Conservation (phyloP, 2,329 filamentous ascomycete species). For the Alternaria burnsii region DNA sequence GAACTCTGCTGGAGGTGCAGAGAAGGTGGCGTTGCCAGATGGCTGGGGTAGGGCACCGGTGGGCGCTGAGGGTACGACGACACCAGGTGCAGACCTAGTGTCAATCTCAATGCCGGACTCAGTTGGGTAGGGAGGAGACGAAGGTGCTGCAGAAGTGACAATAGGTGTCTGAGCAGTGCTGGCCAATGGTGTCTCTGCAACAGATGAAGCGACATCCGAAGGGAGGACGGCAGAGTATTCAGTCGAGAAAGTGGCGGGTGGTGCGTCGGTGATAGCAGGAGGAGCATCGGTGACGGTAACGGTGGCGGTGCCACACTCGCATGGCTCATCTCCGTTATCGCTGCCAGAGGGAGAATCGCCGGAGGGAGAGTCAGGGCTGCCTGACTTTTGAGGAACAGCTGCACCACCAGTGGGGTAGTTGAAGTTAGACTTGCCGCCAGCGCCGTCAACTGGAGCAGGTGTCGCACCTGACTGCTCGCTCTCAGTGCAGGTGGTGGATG, state of each 20-base stretch:
- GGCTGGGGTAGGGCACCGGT: conserved; percentile 28
- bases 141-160: not conserved
- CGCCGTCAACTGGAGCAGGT: conserved; percentile 5
- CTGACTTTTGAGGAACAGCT: conserved; percentile 15
- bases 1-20: conserved; percentile 34
- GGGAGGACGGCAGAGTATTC: conserved; percentile 21
- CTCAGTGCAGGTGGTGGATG: conserved; percentile 24
- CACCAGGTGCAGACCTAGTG: conserved; percentile 36
- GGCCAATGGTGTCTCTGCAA: not conserved
- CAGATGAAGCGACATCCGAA: conserved; percentile 21
- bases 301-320: conserved; percentile 38
- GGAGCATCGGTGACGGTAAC: conserved; percentile 42
- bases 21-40: conserved; percentile 31
- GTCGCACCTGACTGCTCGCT: conserved; percentile 9
- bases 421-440: not conserved
- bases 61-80: conserved; percentile 32
- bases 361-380: conserved; percentile 11
- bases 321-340: conserved; percentile 24
- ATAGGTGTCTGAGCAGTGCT: not conserved
- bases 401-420: not conserved
- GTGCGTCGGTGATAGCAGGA: conserved; percentile 26
- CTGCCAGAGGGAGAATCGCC: conserved; percentile 10
- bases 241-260: conserved; percentile 24
- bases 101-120: conserved; percentile 37
- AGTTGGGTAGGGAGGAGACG: conserved; percentile 31